These are phyloP conservation scores for Gossypium australe DNA, from an alignment of 345 rosid species.

Conservation along the genomic window DNA sequence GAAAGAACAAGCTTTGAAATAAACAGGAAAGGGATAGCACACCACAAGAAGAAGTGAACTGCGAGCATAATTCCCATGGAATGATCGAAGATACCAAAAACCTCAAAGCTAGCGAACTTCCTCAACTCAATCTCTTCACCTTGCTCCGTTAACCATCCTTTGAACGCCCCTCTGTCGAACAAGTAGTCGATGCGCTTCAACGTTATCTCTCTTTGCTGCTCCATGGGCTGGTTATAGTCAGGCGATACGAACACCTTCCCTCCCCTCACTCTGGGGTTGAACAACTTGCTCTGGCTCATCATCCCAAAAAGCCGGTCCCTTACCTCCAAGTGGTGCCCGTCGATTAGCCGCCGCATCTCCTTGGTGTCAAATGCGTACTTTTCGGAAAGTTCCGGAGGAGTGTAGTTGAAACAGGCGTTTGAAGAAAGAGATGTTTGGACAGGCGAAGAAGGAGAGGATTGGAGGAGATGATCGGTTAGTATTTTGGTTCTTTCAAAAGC, in stretches of 20 bases:
- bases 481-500: constrained; percentile 46
- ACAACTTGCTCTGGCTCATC: constrained; percentile 59
- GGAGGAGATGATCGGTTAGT: constrained; percentile 53
- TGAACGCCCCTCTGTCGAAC: constrained; percentile 55
- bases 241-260: constrained; percentile 66
- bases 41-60: constrained; percentile 87
- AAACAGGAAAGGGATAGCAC: neutral
- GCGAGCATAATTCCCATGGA: constrained; percentile 65
- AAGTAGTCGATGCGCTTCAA: constrained; percentile 58
- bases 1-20: neutral
- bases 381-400: constrained; percentile 67
- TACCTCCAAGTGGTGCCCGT: constrained; percentile 59
- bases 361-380: constrained; percentile 40
- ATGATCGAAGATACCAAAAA: constrained; percentile 55
- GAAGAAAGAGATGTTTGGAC: constrained; percentile 18
- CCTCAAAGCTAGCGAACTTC: constrained; percentile 58
- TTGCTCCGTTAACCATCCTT: constrained; percentile 64
- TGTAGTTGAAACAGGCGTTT: constrained; percentile 50
- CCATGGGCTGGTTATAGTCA: constrained; percentile 86
- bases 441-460: constrained; percentile 9
- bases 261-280: constrained; percentile 63
- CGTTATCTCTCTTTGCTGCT: constrained; percentile 85
- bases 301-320: constrained; percentile 80
- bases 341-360: constrained; percentile 67
- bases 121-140: constrained; percentile 56